phyloP scores from a whole-genome alignment of 306 rosid genomes.

The Vigna angularis region DNA sequence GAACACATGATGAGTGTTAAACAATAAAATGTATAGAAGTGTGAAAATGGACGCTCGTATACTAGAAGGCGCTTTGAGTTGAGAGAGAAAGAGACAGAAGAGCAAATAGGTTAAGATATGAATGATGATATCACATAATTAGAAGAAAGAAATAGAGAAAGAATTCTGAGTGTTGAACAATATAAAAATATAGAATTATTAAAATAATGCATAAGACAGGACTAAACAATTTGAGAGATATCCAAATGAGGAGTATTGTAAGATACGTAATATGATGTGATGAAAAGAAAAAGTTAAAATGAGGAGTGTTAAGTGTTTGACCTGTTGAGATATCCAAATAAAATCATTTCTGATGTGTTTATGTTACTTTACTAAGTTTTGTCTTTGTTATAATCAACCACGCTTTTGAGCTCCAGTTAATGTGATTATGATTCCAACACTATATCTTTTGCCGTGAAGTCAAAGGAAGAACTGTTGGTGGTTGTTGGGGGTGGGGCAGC shows the following conservation, averaged over 20 bases:
- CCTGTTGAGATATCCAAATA: background rate
- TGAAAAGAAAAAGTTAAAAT: background rate
- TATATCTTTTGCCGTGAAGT: slow-evolving; percentile 45
- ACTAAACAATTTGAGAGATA: background rate
- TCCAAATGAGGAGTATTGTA: background rate
- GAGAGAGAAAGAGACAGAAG: background rate
- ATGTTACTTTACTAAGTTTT: background rate
- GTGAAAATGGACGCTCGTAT: background rate
- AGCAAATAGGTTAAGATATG: background rate
- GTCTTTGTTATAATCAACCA: background rate
- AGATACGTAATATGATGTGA: background rate
- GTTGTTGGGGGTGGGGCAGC: slow-evolving; percentile 98
- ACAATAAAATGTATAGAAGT: background rate
- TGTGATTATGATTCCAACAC: background rate
- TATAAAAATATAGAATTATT: background rate
- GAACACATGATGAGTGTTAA: no score
- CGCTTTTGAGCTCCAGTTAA: background rate
- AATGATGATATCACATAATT: background rate
- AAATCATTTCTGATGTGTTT: background rate
- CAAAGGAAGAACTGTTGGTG: slow-evolving; percentile 68
- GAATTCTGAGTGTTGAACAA: background rate
- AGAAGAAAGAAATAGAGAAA: background rate
- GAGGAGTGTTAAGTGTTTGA: background rate
- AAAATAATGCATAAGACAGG: background rate
- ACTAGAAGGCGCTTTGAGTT: background rate